These are phyloP conservation scores for Stagonosporopsis rhizophila DNA, from an alignment of 2,329 filamentous ascomycete species.

Conservation along the genomic window DNA sequence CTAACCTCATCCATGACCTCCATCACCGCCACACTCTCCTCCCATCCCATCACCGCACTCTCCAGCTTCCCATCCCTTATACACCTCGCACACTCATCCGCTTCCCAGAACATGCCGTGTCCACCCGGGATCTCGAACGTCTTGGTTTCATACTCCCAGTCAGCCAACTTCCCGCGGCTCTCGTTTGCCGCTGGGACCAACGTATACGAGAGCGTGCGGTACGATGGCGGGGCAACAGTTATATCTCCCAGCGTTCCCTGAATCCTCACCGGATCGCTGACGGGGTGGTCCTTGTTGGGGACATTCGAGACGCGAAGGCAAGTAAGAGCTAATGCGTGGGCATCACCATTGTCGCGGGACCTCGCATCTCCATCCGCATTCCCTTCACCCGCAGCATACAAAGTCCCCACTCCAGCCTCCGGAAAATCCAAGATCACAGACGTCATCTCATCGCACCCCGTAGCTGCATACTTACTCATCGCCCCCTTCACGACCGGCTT, in stretches of 20 bases:
- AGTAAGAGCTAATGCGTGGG: constrained; percentile 51
- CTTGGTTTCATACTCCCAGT: constrained; percentile 22
- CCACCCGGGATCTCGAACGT: constrained; percentile 61
- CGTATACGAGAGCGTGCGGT: constrained; percentile 67
- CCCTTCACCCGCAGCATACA: not conserved
- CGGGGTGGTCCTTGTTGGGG: constrained; percentile 59
- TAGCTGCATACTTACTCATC: constrained; percentile 2
- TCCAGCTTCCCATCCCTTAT: constrained; percentile 73
- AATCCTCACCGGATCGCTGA: constrained; percentile 69
- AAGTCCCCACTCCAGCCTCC: not conserved
- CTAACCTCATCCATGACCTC: constrained; percentile 75
- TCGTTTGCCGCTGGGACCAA: constrained; percentile 60
- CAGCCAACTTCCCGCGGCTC: constrained; percentile 8
- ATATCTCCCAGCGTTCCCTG: constrained; percentile 83
- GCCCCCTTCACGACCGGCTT: constrained; percentile 65
- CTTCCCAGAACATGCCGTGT: constrained; percentile 88
- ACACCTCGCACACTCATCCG: constrained; percentile 79
- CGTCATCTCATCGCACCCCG: constrained; percentile 13
- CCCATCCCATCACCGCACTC: constrained; percentile 66
- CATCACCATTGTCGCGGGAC: constrained; percentile 2
- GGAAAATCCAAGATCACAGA: constrained; percentile 1
- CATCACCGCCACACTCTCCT: constrained; percentile 85
- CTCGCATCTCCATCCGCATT: not conserved
- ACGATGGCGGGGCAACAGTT: constrained; percentile 73
- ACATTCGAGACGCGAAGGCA: constrained; percentile 59